Evolutionary conservation across 345 rosid genomes (phyloP).

Genomic region (Dipteronia sinensis): DNA sequence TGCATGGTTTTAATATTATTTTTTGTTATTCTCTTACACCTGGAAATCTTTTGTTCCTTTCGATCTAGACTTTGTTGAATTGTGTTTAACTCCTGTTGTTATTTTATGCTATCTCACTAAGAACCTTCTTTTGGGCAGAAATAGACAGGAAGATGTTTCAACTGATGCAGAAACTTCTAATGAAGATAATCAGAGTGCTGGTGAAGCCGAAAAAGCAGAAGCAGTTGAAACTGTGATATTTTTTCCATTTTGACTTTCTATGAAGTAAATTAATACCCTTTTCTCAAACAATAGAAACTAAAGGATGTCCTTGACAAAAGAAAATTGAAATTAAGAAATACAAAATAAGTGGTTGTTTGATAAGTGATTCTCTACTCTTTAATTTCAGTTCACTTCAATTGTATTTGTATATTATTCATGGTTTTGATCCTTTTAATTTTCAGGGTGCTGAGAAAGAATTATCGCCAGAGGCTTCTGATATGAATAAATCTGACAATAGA

Average conservation of each 20-base stretch:
- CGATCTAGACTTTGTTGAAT: not conserved
- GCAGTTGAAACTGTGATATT: constrained; percentile 47
- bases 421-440: constrained; percentile 23
- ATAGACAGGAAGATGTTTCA: constrained; percentile 54
- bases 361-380: constrained; percentile 12
- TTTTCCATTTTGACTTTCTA: constrained; percentile 9
- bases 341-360: not conserved
- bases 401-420: constrained; percentile 5
- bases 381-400: not conserved
- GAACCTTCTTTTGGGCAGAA: constrained; percentile 42
- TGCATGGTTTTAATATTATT: not conserved
- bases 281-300: not conserved
- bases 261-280: not conserved
- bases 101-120: constrained; percentile 6
- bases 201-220: constrained; percentile 52
- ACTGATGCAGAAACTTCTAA: constrained; percentile 52
- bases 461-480: constrained; percentile 41
- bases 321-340: not conserved
- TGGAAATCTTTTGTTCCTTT: not conserved
- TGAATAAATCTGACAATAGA: constrained; percentile 45
- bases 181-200: constrained; percentile 54
- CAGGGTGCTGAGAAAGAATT: constrained; percentile 55
- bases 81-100: constrained; percentile 10
- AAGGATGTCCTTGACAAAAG: not conserved
- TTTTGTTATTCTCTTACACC: not conserved